These are phyloP conservation scores for Apiotrichum siamense DNA, from an alignment of 1,284 basidiomycete species.

Conservation along the genomic window DNA sequence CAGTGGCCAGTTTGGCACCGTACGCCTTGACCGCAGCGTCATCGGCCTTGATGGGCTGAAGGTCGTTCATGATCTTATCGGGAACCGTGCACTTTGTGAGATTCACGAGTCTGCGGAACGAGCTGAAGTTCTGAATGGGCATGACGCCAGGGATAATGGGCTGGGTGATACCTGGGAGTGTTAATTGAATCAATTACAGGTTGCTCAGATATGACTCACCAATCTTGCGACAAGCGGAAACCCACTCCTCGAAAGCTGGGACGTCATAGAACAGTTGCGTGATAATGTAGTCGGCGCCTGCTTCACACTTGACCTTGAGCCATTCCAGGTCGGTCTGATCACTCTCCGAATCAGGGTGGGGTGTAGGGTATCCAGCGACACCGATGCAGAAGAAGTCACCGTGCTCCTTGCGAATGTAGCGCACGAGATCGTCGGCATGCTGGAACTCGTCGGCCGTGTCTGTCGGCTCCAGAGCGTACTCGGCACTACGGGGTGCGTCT, in stretches of 20 bases:
- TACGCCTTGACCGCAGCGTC: conserved; percentile 88
- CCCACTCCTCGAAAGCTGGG: conserved; percentile 73
- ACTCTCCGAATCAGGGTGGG: conserved; percentile 65
- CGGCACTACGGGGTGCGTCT: conserved; percentile 87
- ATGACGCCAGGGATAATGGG: conserved; percentile 95
- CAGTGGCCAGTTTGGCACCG: conserved; percentile 69
- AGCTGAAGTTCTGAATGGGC: conserved; percentile 95
- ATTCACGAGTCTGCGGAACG: conserved; percentile 85
- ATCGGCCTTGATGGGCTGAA: conserved; percentile 80
- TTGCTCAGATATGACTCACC: conserved; percentile 51
- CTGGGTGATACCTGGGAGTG: conserved; percentile 66
- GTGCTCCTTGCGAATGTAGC: conserved; percentile 83
- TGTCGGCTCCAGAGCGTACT: conserved; percentile 84
- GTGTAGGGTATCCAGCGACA: conserved; percentile 78
- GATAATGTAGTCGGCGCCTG: conserved; percentile 90
- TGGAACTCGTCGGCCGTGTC: conserved; percentile 64
- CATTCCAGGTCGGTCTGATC: conserved; percentile 68
- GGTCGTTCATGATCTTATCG: conserved; percentile 57
- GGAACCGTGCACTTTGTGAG: conserved; percentile 81
- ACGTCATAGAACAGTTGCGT: conserved; percentile 98
- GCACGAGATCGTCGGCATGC: conserved; percentile 82
- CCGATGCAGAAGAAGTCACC: conserved; percentile 76
- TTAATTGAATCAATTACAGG: background rate
- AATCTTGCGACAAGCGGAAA: conserved; percentile 61
- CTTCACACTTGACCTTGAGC: conserved; percentile 84